phyloP scores from a whole-genome alignment of 345 rosid genomes.

The Populus ilicifolia region DNA sequence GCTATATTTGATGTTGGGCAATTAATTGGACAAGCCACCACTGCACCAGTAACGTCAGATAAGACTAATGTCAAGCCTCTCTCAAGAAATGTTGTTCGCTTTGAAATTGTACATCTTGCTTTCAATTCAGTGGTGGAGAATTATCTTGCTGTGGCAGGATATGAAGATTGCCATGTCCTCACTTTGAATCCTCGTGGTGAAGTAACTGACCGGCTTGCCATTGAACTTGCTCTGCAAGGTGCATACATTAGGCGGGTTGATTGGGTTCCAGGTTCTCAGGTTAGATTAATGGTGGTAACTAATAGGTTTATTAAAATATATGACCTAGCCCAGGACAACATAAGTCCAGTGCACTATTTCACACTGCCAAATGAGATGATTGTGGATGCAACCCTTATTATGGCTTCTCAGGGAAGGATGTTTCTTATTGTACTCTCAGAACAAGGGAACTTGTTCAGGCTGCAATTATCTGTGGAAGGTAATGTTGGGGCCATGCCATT shows the following conservation, averaged over 20 bases:
- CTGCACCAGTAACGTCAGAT: conserved; percentile 89
- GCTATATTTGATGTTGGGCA: conserved; percentile 91
- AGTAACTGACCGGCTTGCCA: conserved; percentile 90
- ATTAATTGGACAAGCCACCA: conserved; percentile 85
- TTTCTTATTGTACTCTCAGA: conserved; percentile 88
- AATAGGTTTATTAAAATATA: conserved; percentile 89
- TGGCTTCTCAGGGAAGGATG: conserved; percentile 77
- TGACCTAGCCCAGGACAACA: conserved; percentile 92
- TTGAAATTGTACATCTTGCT: conserved; percentile 89
- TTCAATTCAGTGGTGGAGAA: conserved; percentile 80
- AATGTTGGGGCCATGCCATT: conserved; percentile 83
- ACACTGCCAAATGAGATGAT: conserved; percentile 76
- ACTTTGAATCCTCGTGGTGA: conserved; percentile 92
- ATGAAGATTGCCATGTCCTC: conserved; percentile 95
- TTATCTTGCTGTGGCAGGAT: conserved; percentile 95
- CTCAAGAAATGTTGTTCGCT: conserved; percentile 88
- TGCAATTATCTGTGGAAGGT: conserved; percentile 68
- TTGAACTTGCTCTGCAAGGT: conserved; percentile 95
- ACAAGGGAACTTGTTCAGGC: conserved; percentile 67
- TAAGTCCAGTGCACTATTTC: conserved; percentile 91
- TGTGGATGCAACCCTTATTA: conserved; percentile 78
- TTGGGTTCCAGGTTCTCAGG: conserved; percentile 98
- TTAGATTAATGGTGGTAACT: conserved; percentile 83
- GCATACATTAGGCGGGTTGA: conserved; percentile 81
- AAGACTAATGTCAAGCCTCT: conserved; percentile 94